Conservation (phyloP, 495 filamentous ascomycete species). For the Tuber calosporum region DNA sequence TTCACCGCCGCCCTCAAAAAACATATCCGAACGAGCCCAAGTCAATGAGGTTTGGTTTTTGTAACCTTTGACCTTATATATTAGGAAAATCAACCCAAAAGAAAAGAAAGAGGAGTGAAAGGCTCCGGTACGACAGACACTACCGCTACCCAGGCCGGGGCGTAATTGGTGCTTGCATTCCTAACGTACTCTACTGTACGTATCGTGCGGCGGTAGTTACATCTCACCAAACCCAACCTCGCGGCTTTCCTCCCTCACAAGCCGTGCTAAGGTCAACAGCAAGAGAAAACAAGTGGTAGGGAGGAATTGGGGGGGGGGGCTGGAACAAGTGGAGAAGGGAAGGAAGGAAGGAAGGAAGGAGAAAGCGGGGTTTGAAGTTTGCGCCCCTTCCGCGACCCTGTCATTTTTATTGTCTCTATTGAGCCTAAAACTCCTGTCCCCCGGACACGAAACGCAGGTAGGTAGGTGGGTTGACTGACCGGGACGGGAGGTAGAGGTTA, state of each 20-base stretch:
- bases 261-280: neutral
- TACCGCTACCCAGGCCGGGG: neutral
- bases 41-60: neutral
- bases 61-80: neutral
- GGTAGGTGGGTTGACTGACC: neutral
- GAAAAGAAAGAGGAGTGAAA: neutral
- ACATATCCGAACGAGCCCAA: neutral
- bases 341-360: neutral
- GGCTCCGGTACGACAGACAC: neutral
- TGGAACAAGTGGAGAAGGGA: neutral
- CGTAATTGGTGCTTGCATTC: neutral
- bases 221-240: neutral
- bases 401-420: neutral
- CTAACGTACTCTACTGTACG: neutral
- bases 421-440: neutral
- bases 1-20: neutral
- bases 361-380: neutral
- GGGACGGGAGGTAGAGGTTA: neutral
- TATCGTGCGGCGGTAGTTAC: neutral
- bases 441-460: neutral
- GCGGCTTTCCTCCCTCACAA: neutral
- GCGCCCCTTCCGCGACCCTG: neutral
- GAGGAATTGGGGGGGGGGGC: neutral
- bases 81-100: neutral
- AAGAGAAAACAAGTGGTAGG: neutral